Conservation (phyloP, 2,329 filamentous ascomycete species). For the Chaetomium olivaceum region DNA sequence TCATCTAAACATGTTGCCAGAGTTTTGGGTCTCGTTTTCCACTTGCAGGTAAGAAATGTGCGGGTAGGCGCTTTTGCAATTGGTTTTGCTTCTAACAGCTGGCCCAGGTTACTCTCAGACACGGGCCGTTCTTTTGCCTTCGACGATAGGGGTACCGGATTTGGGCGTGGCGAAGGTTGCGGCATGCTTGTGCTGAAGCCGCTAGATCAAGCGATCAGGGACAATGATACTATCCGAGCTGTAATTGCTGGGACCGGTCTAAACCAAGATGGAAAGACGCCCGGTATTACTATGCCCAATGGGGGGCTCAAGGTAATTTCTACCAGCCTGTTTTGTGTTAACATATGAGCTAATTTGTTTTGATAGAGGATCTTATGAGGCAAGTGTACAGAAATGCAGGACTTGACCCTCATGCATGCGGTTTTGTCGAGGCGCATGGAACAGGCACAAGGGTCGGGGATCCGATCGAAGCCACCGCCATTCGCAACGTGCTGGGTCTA, state of each 20-base stretch:
- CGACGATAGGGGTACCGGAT: slow-evolving; percentile 56
- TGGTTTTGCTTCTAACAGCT: background rate
- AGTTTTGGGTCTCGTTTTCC: slow-evolving; percentile 49
- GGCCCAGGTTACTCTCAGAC: slow-evolving; percentile 49
- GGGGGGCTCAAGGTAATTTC: slow-evolving; percentile 47
- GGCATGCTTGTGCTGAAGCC: slow-evolving; percentile 58
- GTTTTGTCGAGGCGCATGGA: slow-evolving; percentile 56
- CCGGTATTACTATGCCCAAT: slow-evolving; percentile 59
- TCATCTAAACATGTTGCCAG: slow-evolving; percentile 50
- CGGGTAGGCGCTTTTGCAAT: too few species aligned
- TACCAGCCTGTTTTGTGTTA: slow-evolving; percentile 18
- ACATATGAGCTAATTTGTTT: background rate
- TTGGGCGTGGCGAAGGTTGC: slow-evolving; percentile 61
- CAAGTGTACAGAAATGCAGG: slow-evolving; percentile 45
- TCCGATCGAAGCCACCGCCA: slow-evolving; percentile 54
- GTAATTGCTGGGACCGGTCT: slow-evolving; percentile 52
- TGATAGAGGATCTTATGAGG: slow-evolving; percentile 44
- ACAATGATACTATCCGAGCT: slow-evolving; percentile 56
- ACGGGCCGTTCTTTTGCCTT: slow-evolving; percentile 54
- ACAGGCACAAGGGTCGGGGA: slow-evolving; percentile 59
- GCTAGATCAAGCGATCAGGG: slow-evolving; percentile 54
- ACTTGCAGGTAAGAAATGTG: slow-evolving; percentile 43
- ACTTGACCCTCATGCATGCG: slow-evolving; percentile 42
- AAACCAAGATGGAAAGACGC: slow-evolving; percentile 58
- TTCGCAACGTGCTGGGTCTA: slow-evolving; percentile 46